Evolutionary conservation across 805 yeast genomes (phyloP).

Genomic region (Brettanomyces nanus): DNA sequence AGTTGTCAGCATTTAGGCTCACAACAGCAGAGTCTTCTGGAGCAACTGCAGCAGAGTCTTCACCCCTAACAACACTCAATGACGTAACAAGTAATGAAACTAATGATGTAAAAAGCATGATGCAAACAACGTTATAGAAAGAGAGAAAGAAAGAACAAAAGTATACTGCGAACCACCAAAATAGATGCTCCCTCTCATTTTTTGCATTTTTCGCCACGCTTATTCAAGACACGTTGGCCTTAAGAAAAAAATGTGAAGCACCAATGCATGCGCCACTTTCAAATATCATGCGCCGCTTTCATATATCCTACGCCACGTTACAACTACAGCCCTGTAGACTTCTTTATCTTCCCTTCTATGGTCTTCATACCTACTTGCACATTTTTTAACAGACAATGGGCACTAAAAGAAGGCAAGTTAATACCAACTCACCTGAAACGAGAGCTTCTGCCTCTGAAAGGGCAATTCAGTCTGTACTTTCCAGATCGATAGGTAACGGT

Average conservation of each 20-base stretch:
- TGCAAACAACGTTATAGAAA: conserved; percentile 7
- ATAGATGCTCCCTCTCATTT: too few species aligned
- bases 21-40: conserved; percentile 83
- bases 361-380: too few species aligned
- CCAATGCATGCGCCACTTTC: too few species aligned
- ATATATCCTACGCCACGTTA: too few species aligned
- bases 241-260: too few species aligned
- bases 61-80: conserved; percentile 23
- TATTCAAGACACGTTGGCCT: too few species aligned
- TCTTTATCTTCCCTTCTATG: too few species aligned
- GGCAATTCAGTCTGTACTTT: background rate
- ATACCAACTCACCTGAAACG: background rate
- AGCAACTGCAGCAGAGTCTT: conserved; percentile 57
- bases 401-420: background rate
- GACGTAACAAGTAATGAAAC: conserved; percentile 34
- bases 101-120: conserved; percentile 35
- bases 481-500: background rate
- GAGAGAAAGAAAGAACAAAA: background rate
- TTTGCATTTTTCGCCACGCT: too few species aligned
- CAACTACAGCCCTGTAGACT: too few species aligned
- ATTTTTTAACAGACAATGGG: too few species aligned
- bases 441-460: background rate
- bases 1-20: conserved; percentile 59
- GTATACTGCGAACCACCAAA: background rate
- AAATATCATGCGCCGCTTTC: too few species aligned